These are phyloP conservation scores for Penicillium sp. DNA, from an alignment of 2,329 filamentous ascomycete species.

Conservation along the genomic window DNA sequence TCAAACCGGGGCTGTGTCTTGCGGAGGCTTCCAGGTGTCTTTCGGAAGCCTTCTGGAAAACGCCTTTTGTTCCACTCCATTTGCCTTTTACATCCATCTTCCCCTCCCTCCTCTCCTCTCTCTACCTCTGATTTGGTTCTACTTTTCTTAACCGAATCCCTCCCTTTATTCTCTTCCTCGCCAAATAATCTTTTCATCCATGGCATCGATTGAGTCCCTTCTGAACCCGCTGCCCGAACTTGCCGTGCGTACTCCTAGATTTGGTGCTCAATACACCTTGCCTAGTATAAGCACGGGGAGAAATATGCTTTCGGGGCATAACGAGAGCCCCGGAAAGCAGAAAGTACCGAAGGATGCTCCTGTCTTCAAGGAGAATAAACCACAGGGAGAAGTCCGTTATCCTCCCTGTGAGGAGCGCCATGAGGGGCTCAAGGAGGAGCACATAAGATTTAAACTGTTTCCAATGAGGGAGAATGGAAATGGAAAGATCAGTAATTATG, in stretches of 20 bases:
- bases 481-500: conserved; percentile 59
- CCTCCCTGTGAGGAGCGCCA: conserved; percentile 72
- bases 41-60: conserved; percentile 33
- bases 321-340: conserved; percentile 41
- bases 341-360: conserved; percentile 70
- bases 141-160: conserved; percentile 14
- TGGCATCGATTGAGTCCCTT: conserved; percentile 69
- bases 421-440: conserved; percentile 59
- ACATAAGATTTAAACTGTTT: conserved; percentile 67
- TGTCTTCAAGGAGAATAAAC: conserved; percentile 64
- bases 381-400: conserved; percentile 72
- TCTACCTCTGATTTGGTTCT: conserved; percentile 14
- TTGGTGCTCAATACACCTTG: not conserved
- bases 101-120: conserved; percentile 15
- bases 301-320: conserved; percentile 18
- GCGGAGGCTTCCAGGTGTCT: conserved; percentile 4
- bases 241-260: not conserved
- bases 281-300: not conserved
- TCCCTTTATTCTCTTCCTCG: conserved; percentile 3
- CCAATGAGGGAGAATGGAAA: conserved; percentile 57
- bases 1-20: conserved; percentile 24
- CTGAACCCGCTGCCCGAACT: conserved; percentile 63
- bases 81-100: conserved; percentile 5
- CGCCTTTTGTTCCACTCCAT: conserved; percentile 22
- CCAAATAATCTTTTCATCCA: conserved; percentile 36